Evolutionary conservation across 2,329 filamentous ascomycete species (phyloP).

Genomic region (Pseudogymnoascus sp.): DNA sequence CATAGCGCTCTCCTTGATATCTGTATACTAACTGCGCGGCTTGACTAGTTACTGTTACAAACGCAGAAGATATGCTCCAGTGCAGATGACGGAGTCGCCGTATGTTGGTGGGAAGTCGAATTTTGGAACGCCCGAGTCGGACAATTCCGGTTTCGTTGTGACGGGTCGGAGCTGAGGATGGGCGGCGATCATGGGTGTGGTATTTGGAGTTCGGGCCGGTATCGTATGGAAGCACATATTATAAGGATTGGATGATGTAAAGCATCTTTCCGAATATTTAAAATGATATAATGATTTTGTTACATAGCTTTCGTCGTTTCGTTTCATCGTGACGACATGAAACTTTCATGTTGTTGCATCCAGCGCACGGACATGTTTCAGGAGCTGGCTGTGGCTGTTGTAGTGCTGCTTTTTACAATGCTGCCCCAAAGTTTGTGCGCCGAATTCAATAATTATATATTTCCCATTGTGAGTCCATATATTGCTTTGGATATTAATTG

Average conservation of each 20-base stretch:
- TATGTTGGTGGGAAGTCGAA: not conserved
- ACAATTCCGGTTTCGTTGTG: not conserved
- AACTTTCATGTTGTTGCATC: not conserved
- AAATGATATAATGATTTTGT: not conserved
- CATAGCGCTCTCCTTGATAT: too few species aligned
- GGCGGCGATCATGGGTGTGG: not conserved
- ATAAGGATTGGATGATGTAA: not conserved
- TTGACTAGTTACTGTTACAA: not conserved
- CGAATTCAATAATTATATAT: not conserved
- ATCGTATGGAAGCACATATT: not conserved
- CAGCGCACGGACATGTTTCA: not conserved
- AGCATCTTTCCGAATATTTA: not conserved
- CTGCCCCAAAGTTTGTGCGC: not conserved
- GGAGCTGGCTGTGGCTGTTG: not conserved
- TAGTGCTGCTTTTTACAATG: not conserved
- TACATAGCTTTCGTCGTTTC: not conserved
- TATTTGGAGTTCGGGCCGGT: not conserved
- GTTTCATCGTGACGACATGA: not conserved
- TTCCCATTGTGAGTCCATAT: not conserved
- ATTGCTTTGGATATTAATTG: not conserved
- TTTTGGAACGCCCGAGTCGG: not conserved
- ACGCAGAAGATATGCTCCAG: not conserved
- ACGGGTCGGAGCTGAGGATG: not conserved
- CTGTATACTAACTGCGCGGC: not conserved
- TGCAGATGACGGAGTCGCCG: not conserved